These are phyloP conservation scores for Stagonosporopsis rhizophila DNA, from an alignment of 2,329 filamentous ascomycete species.

Conservation along the genomic window DNA sequence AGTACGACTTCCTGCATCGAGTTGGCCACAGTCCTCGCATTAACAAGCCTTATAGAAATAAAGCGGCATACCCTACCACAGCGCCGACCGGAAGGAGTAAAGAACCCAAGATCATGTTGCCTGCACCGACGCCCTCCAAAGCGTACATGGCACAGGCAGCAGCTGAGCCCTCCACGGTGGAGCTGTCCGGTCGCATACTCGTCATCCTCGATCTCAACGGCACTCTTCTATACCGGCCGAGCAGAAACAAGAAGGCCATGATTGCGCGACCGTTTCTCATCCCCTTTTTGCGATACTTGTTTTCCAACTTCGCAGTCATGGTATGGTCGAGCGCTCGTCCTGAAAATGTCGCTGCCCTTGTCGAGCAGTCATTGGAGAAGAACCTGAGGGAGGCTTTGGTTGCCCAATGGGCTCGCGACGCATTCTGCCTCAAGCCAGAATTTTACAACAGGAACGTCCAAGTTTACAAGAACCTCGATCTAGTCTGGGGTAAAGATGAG, in stretches of 20 bases:
- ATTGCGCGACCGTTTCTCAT: constrained; percentile 71
- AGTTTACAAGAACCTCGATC: constrained; percentile 85
- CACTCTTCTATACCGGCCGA: constrained; percentile 78
- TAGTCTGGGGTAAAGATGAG: constrained; percentile 67
- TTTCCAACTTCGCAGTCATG: constrained; percentile 78
- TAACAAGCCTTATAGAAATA: constrained; percentile 33
- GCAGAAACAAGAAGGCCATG: constrained; percentile 59
- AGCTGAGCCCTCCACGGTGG: constrained; percentile 39
- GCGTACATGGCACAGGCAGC: constrained; percentile 67
- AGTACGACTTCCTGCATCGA: constrained; percentile 28
- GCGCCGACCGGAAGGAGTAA: constrained; percentile 24
- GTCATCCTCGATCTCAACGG: constrained; percentile 94
- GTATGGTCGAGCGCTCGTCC: constrained; percentile 89
- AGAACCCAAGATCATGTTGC: constrained; percentile 42
- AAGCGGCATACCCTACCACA: constrained; percentile 2
- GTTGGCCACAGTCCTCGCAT: constrained; percentile 20
- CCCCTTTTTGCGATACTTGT: constrained; percentile 75
- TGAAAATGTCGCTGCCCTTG: constrained; percentile 74
- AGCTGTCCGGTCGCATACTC: constrained; percentile 69
- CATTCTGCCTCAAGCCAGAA: constrained; percentile 67
- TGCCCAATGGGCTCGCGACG: constrained; percentile 79
- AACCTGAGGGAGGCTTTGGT: constrained; percentile 64
- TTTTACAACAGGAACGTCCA: constrained; percentile 78
- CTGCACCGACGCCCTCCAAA: constrained; percentile 65
- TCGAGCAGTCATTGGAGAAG: constrained; percentile 67